These are phyloP conservation scores for Mollisiaceae sp. DNA, from an alignment of 2,329 filamentous ascomycete genomes.

Conservation along the genomic window DNA sequence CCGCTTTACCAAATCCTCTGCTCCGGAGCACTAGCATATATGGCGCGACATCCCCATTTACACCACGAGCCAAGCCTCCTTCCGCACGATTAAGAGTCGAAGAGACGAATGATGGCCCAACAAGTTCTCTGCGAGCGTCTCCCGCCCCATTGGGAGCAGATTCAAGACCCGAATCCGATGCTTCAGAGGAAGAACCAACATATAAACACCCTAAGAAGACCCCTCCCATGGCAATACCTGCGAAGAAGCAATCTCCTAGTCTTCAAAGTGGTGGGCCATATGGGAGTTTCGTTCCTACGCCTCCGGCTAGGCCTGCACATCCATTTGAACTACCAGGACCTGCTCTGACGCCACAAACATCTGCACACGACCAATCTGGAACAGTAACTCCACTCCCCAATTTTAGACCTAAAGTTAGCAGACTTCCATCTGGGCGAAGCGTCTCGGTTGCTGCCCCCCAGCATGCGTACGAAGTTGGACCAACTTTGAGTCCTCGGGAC, in stretches of 20 bases:
- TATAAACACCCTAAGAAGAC: conserved; percentile 31
- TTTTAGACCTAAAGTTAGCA: not conserved
- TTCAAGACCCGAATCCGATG: conserved; percentile 29
- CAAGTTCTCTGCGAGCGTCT: conserved; percentile 28
- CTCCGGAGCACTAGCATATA: conserved; percentile 32
- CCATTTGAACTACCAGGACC: conserved; percentile 66
- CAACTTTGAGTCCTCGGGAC: conserved; percentile 40
- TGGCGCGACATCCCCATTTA: conserved; percentile 33
- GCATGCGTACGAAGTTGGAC: conserved; percentile 51
- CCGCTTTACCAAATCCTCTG: conserved; percentile 19
- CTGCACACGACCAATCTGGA: conserved; percentile 11
- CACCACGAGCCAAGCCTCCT: conserved; percentile 18
- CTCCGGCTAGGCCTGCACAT: conserved; percentile 44
- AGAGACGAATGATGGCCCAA: conserved; percentile 18
- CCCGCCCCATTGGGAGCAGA: conserved; percentile 33
- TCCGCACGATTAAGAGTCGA: conserved; percentile 16
- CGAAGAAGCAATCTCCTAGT: conserved; percentile 24
- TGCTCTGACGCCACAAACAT: conserved; percentile 44
- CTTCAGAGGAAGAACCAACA: conserved; percentile 30
- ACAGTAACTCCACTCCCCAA: conserved; percentile 3
- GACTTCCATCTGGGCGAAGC: conserved; percentile 17
- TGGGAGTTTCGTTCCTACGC: conserved; percentile 67
- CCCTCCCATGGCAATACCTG: conserved; percentile 45
- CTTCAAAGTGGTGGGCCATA: conserved; percentile 51
- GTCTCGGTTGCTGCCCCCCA: conserved; percentile 24